phyloP scores from a whole-genome alignment of 768 basidiomycete species.

The Suillus weaverae region DNA sequence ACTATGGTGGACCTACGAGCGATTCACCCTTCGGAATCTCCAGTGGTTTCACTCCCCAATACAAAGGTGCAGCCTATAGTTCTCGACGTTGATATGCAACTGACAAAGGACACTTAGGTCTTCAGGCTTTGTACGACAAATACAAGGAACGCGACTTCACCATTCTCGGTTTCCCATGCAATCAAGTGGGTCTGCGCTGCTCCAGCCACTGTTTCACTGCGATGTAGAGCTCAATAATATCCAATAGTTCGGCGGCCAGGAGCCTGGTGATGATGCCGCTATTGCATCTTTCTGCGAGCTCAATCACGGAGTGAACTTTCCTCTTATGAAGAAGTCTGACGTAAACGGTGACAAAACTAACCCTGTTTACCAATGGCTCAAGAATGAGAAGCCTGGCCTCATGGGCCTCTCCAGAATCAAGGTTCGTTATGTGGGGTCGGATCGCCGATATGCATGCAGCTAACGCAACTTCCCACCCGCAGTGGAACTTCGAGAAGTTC shows the following conservation, averaged over 20 bases:
- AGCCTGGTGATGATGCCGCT: conserved; percentile 77
- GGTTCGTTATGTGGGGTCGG: background rate
- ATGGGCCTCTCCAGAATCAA: conserved; percentile 55
- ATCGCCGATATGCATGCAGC: conserved; percentile 34
- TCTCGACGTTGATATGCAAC: background rate
- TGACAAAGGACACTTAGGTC: conserved; percentile 41
- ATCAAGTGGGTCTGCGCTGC: conserved; percentile 53
- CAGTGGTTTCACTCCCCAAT: conserved; percentile 85
- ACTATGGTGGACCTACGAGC: background rate
- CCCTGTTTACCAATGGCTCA: conserved; percentile 83
- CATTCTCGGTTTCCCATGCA: conserved; percentile 90
- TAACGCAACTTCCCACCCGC: background rate
- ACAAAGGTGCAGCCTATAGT: conserved; percentile 49
- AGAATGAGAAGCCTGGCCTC: conserved; percentile 73
- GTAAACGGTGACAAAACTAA: conserved; percentile 88
- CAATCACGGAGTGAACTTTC: conserved; percentile 90
- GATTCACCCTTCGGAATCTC: conserved; percentile 1
- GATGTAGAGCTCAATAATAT: background rate
- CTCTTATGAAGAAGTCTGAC: conserved; percentile 89
- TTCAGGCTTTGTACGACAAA: conserved; percentile 79
- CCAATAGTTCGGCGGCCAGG: conserved; percentile 77
- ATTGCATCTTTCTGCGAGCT: conserved; percentile 73
- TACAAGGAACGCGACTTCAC: conserved; percentile 75
- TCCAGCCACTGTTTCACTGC: background rate
- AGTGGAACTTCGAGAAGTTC: conserved; percentile 96